These are phyloP conservation scores for Yamadazyma triangularis DNA, from an alignment of 1,139 yeast species.

Conservation along the genomic window DNA sequence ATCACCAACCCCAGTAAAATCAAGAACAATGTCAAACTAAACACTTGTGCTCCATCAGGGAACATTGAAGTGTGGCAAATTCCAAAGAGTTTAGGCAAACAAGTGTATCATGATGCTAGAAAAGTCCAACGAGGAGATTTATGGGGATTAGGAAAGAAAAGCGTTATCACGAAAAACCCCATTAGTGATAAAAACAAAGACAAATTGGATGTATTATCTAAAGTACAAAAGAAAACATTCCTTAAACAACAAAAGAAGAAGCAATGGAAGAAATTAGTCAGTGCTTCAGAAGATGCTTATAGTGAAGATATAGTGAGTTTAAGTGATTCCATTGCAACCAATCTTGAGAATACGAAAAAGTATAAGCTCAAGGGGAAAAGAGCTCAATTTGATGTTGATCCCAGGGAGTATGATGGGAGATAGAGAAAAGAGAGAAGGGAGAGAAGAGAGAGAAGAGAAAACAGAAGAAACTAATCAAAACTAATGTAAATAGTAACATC, in stretches of 20 bases:
- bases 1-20: constrained; percentile 69
- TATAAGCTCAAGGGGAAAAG: constrained; percentile 31
- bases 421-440: constrained; percentile 6
- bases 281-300: constrained; percentile 30
- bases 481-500: too few relatives aligned
- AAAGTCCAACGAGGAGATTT: constrained; percentile 81
- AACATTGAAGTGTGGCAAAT: constrained; percentile 82
- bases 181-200: constrained; percentile 28
- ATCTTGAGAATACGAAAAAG: constrained; percentile 29
- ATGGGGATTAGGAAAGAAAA: constrained; percentile 82
- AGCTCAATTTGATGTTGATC: constrained; percentile 26
- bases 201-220: constrained; percentile 34
- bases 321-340: constrained; percentile 34
- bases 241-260: constrained; percentile 40
- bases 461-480: too few relatives aligned
- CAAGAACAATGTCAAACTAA: constrained; percentile 78
- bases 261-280: constrained; percentile 36
- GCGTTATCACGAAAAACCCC: constrained; percentile 38
- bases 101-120: constrained; percentile 84
- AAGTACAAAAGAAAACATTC: constrained; percentile 38
- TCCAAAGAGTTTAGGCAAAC: constrained; percentile 73
- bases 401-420: constrained; percentile 20
- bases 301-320: constrained; percentile 28
- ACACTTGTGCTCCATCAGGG: constrained; percentile 78
- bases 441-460: too few relatives aligned